phyloP scores from a whole-genome alignment of 768 basidiomycete genomes.

The Termitomyces sp. region DNA sequence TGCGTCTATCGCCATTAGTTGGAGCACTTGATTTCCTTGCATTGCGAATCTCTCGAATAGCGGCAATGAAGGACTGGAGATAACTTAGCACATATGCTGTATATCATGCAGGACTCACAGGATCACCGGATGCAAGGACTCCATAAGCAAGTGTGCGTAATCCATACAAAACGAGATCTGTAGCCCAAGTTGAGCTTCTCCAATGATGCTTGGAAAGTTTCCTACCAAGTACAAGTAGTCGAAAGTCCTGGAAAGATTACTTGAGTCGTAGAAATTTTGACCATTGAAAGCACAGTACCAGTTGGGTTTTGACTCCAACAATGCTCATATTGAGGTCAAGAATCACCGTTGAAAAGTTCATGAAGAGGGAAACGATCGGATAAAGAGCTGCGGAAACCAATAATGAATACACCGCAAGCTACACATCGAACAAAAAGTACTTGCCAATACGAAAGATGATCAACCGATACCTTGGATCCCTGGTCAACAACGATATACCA shows the following conservation, averaged over 20 bases:
- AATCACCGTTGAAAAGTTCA: conserved; percentile 17
- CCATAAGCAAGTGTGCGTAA: neutral
- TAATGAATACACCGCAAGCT: neutral
- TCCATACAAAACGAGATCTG: neutral
- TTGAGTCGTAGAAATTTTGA: neutral
- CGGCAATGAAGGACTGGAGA: neutral
- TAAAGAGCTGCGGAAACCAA: conserved; percentile 11
- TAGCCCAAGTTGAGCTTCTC: neutral
- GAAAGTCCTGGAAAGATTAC: conserved; percentile 9
- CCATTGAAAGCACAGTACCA: conserved; percentile 2
- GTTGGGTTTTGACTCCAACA: conserved; percentile 9
- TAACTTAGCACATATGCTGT: neutral
- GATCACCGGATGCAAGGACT: neutral
- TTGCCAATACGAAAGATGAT: neutral
- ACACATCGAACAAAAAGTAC: neutral
- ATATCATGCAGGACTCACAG: neutral
- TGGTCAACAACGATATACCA: neutral
- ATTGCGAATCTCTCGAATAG: neutral
- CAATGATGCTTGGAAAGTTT: neutral
- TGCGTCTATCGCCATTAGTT: neutral
- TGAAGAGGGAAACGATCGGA: conserved; percentile 18
- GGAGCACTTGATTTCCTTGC: neutral
- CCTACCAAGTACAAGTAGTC: conserved; percentile 15
- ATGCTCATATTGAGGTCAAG: conserved; percentile 18
- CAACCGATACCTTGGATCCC: conserved; percentile 12